Conservation (phyloP, 1,284 basidiomycete species). For the Rhodotorula sp. region DNA sequence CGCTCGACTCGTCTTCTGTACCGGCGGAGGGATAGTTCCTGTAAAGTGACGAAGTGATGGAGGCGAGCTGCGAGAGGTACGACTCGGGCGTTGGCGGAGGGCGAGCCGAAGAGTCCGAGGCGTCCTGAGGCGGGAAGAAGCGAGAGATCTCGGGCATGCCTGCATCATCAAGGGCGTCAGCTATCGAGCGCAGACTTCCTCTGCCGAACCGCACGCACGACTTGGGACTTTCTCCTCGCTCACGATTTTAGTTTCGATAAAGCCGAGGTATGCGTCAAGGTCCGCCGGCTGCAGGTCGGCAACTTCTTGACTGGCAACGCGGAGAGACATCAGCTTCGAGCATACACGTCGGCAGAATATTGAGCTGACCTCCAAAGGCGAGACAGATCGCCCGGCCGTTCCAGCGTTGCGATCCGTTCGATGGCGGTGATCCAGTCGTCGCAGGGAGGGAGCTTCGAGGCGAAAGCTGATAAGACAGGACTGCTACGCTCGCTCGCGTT, state of each 20-base stretch:
- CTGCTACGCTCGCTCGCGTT: background rate
- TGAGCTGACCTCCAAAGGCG: slow-evolving; percentile 22
- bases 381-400: slow-evolving; percentile 9
- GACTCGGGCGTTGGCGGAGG: background rate
- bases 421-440: slow-evolving; percentile 24
- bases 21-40: no score
- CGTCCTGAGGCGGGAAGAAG: slow-evolving; percentile 16
- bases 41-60: background rate
- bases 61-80: background rate
- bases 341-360: background rate
- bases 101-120: no score
- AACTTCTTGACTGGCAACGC: slow-evolving; percentile 23
- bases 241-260: slow-evolving; percentile 36
- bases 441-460: slow-evolving; percentile 7
- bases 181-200: background rate
- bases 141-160: slow-evolving; percentile 14
- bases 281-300: slow-evolving; percentile 23
- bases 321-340: no score
- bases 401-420: slow-evolving; percentile 2
- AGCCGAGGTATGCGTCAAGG: slow-evolving; percentile 39
- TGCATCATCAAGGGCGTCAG: background rate
- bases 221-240: slow-evolving; percentile 13
- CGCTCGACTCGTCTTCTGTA: no score
- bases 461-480: background rate
- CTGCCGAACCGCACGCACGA: background rate